A percentile compares a stretch with the other conserved stretches of the same genome.
phyloP scores from a whole-genome alignment of 768 basidiomycete species.

The Leucogyrophana mollusca region DNA sequence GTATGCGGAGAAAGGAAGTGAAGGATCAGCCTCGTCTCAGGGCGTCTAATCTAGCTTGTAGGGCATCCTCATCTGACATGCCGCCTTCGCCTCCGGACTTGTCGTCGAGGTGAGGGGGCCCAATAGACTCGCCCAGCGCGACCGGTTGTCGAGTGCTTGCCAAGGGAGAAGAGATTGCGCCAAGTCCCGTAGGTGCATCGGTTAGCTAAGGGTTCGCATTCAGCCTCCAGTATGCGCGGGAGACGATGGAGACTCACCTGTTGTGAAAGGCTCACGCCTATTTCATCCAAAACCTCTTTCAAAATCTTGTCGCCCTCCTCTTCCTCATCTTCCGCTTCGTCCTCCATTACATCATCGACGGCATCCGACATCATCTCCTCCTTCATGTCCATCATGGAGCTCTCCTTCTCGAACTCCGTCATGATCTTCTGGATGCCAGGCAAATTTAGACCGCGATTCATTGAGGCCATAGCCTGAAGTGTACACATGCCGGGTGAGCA shows the following conservation, averaged over 20 bases:
- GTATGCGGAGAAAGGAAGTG: background rate
- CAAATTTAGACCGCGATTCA: constrained; percentile 95
- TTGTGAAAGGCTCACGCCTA: constrained; percentile 89
- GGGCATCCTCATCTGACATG: constrained; percentile 81
- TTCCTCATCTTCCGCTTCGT: constrained; percentile 90
- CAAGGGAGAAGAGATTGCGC: constrained; percentile 55
- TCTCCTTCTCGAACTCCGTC: constrained; percentile 98
- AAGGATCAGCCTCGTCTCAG: constrained; percentile 62
- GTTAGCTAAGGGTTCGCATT: constrained; percentile 54
- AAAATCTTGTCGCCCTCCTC: constrained; percentile 94
- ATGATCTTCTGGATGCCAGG: constrained; percentile 95
- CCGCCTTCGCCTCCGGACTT: constrained; percentile 39
- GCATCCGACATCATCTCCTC: constrained; percentile 99
- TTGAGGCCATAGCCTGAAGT: constrained; percentile 90
- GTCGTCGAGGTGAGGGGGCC: constrained; percentile 34
- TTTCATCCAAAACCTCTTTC: constrained; percentile 95
- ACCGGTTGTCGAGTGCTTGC: constrained; percentile 74
- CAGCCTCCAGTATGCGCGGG: constrained; percentile 10
- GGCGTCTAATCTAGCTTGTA: constrained; percentile 92
- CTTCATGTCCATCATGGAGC: constrained; percentile 99
- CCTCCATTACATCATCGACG: constrained; percentile 96
- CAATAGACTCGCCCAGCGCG: constrained; percentile 69
- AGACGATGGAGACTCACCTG: constrained; percentile 45
- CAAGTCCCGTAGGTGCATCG: constrained; percentile 78
- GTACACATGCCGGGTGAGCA: constrained; percentile 4